Evolutionary conservation across 2,329 filamentous ascomycete genomes (phyloP).

Genomic region (Colletotrichum camelliae): DNA sequence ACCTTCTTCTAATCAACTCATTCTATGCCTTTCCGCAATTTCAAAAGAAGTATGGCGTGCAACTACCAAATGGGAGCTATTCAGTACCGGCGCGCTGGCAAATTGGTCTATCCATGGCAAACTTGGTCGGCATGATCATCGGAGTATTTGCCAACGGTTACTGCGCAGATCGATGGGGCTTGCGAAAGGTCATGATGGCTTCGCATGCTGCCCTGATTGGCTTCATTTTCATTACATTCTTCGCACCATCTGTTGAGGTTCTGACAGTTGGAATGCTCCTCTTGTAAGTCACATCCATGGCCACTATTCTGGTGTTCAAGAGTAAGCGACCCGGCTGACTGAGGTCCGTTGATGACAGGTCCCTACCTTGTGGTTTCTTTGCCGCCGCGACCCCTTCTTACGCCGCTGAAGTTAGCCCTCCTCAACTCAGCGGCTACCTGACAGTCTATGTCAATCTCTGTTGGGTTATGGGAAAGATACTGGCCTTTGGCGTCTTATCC

Average conservation of each 20-base stretch:
- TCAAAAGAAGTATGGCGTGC: constrained; percentile 39
- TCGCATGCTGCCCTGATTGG: constrained; percentile 41
- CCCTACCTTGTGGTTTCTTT: constrained; percentile 51
- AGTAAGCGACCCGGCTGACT: not conserved
- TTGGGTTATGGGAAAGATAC: constrained; percentile 46
- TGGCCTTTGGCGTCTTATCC: constrained; percentile 42
- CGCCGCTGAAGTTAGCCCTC: constrained; percentile 45
- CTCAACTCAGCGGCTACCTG: constrained; percentile 44
- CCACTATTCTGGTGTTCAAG: not conserved
- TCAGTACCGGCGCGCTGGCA: constrained; percentile 47
- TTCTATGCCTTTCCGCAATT: constrained; percentile 41
- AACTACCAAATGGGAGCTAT: constrained; percentile 31
- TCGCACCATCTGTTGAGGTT: constrained; percentile 46
- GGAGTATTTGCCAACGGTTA: constrained; percentile 44
- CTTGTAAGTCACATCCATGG: constrained; percentile 32
- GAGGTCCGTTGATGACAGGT: not conserved
- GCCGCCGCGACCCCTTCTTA: constrained; percentile 46
- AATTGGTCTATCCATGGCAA: constrained; percentile 38
- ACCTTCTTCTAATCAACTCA: constrained; percentile 34
- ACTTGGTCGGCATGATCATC: constrained; percentile 31
- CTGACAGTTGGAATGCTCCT: constrained; percentile 49
- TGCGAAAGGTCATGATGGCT: constrained; percentile 46
- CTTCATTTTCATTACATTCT: constrained; percentile 54
- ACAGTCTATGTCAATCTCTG: constrained; percentile 48
- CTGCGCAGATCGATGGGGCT: constrained; percentile 44